phyloP scores from a whole-genome alignment of 2,329 filamentous ascomycete species.

The Diaporthe sp. region DNA sequence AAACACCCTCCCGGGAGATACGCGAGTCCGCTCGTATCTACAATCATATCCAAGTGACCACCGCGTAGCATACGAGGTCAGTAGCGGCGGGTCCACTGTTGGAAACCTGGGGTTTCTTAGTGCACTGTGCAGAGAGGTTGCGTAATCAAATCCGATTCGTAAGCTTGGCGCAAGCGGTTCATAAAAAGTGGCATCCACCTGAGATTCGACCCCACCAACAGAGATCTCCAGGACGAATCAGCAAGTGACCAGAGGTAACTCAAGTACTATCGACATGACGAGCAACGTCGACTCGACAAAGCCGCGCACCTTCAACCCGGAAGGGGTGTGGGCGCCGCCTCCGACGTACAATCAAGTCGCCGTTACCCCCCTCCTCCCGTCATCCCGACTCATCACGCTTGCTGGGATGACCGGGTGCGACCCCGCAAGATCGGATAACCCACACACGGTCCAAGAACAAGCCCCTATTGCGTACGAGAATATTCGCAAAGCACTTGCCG shows the following conservation, averaged over 20 bases:
- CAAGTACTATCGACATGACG: neutral
- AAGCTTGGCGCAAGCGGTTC: neutral
- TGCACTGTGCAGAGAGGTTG: neutral
- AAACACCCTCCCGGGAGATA: too few species aligned
- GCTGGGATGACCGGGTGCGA: constrained; percentile 38
- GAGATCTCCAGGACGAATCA: neutral
- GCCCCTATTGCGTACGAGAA: constrained; percentile 35
- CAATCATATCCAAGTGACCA: neutral
- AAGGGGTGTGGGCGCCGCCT: constrained; percentile 34
- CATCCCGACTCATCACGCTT: constrained; percentile 36
- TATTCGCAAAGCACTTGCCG: constrained; percentile 31
- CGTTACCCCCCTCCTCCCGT: constrained; percentile 32
- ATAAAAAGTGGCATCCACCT: neutral
- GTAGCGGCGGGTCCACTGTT: neutral
- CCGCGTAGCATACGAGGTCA: neutral
- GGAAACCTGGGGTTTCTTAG: neutral
- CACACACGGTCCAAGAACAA: constrained; percentile 32
- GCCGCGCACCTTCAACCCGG: constrained; percentile 36
- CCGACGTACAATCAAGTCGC: constrained; percentile 37
- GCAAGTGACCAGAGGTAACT: neutral
- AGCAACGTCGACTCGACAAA: constrained; percentile 13
- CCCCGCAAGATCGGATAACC: constrained; percentile 36
- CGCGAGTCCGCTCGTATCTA: neutral
- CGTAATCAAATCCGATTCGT: constrained; percentile 16
- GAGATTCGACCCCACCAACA: neutral